These are phyloP conservation scores for Zanthoxylum bungeanum DNA, from an alignment of 345 rosid species.

Conservation along the genomic window DNA sequence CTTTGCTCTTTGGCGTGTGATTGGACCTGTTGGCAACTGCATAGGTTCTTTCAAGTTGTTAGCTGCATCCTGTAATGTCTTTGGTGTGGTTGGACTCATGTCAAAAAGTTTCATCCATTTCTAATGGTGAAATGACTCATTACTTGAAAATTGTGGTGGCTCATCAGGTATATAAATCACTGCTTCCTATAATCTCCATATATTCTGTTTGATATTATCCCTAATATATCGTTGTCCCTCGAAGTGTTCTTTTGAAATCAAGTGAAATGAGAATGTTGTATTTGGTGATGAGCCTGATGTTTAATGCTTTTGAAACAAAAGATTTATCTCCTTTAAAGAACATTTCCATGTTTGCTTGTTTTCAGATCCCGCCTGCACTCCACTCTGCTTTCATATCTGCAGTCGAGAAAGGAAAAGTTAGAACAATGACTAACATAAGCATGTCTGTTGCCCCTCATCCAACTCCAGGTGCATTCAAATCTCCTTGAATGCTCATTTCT, in stretches of 20 bases:
- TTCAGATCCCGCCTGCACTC: not conserved
- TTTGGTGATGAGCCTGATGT: no score
- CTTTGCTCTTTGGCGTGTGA: no score
- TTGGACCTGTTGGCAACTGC: no score
- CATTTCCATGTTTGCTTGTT: no score
- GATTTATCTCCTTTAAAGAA: no score
- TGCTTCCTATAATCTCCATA: not conserved
- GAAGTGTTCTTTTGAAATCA: no score
- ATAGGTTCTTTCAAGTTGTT: no score
- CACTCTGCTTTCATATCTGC: not conserved
- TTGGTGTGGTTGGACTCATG: no score
- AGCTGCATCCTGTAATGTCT: no score
- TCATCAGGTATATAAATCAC: not conserved
- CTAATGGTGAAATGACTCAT: conserved; percentile 6
- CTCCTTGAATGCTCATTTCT: no score
- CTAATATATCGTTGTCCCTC: not conserved
- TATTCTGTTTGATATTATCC: not conserved
- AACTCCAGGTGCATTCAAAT: conserved; percentile 8
- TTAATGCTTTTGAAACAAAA: no score
- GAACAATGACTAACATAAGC: not conserved
- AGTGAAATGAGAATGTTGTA: not conserved
- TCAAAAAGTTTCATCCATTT: conserved; percentile 3
- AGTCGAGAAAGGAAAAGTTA: not conserved
- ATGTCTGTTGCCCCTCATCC: not conserved
- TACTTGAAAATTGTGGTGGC: conserved; percentile 11